phyloP scores from a whole-genome alignment of 495 filamentous ascomycete species.

The Cenococcum geophilum region DNA sequence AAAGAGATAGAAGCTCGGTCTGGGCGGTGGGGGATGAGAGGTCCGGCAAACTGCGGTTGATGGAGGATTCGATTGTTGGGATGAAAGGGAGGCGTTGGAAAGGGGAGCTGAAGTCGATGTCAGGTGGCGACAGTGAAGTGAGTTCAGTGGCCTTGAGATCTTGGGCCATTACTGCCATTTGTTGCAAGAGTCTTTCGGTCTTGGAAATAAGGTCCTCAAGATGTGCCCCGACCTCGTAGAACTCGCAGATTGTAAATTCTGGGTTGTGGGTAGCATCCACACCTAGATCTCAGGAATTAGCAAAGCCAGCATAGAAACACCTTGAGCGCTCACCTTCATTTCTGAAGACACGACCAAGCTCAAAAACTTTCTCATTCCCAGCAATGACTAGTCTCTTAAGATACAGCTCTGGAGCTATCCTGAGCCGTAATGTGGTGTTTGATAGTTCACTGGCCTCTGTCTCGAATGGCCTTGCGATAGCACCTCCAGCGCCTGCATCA shows the following conservation, averaged over 20 bases:
- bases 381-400: slow-evolving; percentile 87
- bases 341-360: slow-evolving; percentile 87
- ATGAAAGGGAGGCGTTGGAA: slow-evolving; percentile 75
- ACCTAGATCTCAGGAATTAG: slow-evolving; percentile 36
- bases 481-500: slow-evolving; percentile 68
- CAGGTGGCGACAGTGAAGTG: slow-evolving; percentile 43
- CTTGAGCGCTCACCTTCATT: slow-evolving; percentile 63
- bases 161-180: slow-evolving; percentile 43
- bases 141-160: slow-evolving; percentile 46
- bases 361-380: slow-evolving; percentile 83
- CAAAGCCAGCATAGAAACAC: not conserved
- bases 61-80: slow-evolving; percentile 61
- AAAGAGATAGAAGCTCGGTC: slow-evolving; percentile 50
- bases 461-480: slow-evolving; percentile 76
- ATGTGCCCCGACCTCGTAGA: slow-evolving; percentile 81
- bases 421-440: slow-evolving; percentile 60
- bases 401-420: slow-evolving; percentile 93
- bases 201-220: slow-evolving; percentile 62
- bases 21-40: slow-evolving; percentile 52
- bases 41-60: slow-evolving; percentile 62
- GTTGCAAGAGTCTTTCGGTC: slow-evolving; percentile 31
- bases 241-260: slow-evolving; percentile 95
- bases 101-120: slow-evolving; percentile 53
- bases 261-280: slow-evolving; percentile 91
- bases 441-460: slow-evolving; percentile 67